Evolutionary conservation across 2,329 filamentous ascomycete species (phyloP).

Genomic region (Biscogniauxia sp.): DNA sequence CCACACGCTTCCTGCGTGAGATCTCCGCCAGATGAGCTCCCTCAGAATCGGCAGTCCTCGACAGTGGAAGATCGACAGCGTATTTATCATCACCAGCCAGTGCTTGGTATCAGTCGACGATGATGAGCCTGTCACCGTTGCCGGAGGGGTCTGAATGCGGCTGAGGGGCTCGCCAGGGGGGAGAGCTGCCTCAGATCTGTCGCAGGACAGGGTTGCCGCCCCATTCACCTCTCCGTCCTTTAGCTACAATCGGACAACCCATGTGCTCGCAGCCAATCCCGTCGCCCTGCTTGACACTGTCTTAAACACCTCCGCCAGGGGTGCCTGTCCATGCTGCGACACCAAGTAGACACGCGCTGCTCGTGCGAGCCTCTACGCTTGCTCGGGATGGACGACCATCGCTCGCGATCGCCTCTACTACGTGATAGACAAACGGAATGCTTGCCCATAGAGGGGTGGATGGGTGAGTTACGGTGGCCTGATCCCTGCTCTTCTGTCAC

Average conservation of each 20-base stretch:
- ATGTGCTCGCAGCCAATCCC: conserved; percentile 20
- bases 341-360: conserved; percentile 2
- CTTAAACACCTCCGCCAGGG: conserved; percentile 14
- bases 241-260: conserved; percentile 6
- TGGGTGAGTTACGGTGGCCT: conserved; percentile 9
- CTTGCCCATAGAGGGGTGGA: not conserved
- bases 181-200: conserved; percentile 23
- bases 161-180: conserved; percentile 12
- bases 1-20: not conserved
- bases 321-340: conserved; percentile 9
- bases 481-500: not conserved
- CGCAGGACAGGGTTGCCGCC: conserved; percentile 17
- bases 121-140: not conserved
- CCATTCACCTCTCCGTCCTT: conserved; percentile 7
- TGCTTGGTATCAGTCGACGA: not conserved
- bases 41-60: not conserved
- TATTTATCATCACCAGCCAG: not conserved
- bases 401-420: not conserved
- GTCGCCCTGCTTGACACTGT: conserved; percentile 11
- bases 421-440: not conserved
- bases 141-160: not conserved
- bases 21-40: not conserved
- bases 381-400: not conserved
- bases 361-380: conserved; percentile 9
- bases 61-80: not conserved